These are phyloP conservation scores for Leptodontidium sp. DNA, from an alignment of 2,329 filamentous ascomycete genomes.

Conservation along the genomic window DNA sequence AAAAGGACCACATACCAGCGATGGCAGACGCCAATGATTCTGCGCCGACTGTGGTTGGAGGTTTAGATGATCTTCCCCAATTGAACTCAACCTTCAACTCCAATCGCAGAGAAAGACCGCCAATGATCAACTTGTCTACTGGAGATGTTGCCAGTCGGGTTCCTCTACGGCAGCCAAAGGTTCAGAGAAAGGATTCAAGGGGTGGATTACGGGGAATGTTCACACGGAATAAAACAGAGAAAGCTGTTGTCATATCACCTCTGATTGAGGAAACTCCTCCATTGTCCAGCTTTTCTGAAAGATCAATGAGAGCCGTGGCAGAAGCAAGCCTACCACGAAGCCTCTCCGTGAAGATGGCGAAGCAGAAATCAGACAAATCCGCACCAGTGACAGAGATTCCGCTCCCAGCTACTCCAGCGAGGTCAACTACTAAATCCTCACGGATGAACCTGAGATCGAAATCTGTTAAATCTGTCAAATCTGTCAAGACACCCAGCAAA, in stretches of 20 bases:
- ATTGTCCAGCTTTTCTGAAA: conserved; percentile 30
- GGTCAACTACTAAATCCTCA: conserved; percentile 29
- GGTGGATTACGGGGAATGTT: conserved; percentile 45
- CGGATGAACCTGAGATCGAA: conserved; percentile 41
- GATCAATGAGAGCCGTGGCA: conserved; percentile 26
- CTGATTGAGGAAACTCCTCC: conserved; percentile 34
- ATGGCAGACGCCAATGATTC: conserved; percentile 17
- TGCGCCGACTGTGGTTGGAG: conserved; percentile 23
- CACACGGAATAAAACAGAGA: conserved; percentile 41
- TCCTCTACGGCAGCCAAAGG: conserved; percentile 36
- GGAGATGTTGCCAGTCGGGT: conserved; percentile 31
- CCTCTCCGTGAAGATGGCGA: conserved; percentile 28
- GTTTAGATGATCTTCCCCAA: conserved; percentile 28
- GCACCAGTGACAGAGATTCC: neutral
- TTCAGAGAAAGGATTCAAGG: conserved; percentile 42
- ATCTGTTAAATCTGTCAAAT: conserved; percentile 35
- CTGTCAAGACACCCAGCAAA: conserved; percentile 34
- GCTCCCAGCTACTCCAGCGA: conserved; percentile 33
- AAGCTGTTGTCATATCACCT: conserved; percentile 29
- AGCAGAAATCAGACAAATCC: neutral
- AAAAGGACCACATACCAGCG: neutral
- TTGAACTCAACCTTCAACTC: conserved; percentile 31
- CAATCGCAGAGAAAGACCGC: conserved; percentile 40
- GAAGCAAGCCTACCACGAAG: conserved; percentile 32
- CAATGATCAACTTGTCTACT: conserved; percentile 35